Percentiles rank a stretch among this genome's conserved stretches.
Conservation (phyloP, 2,329 filamentous ascomycete species). For the Cladosporium halotolerans region DNA sequence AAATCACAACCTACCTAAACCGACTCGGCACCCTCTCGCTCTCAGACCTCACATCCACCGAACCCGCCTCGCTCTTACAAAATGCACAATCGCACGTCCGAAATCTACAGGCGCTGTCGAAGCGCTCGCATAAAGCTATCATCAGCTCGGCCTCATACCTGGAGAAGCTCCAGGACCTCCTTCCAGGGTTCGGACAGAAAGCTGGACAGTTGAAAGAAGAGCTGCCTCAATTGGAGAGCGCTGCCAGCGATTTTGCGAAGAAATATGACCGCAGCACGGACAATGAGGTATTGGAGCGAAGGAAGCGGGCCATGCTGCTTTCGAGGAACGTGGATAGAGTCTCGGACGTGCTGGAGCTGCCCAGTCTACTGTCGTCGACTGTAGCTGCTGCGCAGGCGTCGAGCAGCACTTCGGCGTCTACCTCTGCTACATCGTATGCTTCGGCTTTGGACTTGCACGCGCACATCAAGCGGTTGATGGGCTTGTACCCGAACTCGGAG, state of each 20-base stretch:
- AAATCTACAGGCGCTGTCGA: conserved; percentile 79
- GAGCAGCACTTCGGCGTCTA: conserved; percentile 42
- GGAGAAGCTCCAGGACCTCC: conserved; percentile 60
- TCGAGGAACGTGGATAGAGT: conserved; percentile 83
- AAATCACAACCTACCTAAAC: conserved; percentile 65
- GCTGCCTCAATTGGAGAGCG: conserved; percentile 72
- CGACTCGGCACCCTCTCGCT: conserved; percentile 72
- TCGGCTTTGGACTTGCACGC: conserved; percentile 85
- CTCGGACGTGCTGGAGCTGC: conserved; percentile 85
- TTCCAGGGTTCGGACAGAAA: conserved; percentile 64
- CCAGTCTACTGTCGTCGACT: conserved; percentile 74
- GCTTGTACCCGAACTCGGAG: conserved; percentile 71
- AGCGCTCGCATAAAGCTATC: conserved; percentile 78
- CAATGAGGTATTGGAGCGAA: conserved; percentile 57
- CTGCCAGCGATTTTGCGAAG: conserved; percentile 72
- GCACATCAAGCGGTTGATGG: conserved; percentile 82
- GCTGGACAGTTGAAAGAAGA: conserved; percentile 61
- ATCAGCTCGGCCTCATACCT: conserved; percentile 76
- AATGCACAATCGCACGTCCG: conserved; percentile 73
- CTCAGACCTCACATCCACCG: conserved; percentile 63
- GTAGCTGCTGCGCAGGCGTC: conserved; percentile 52
- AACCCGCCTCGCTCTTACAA: conserved; percentile 75
- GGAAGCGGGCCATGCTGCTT: conserved; percentile 74
- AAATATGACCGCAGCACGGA: conserved; percentile 70
- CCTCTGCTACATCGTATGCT: conserved; percentile 59